Conservation (phyloP, 2,329 filamentous ascomycete species). For the Elsinoe perseae region DNA sequence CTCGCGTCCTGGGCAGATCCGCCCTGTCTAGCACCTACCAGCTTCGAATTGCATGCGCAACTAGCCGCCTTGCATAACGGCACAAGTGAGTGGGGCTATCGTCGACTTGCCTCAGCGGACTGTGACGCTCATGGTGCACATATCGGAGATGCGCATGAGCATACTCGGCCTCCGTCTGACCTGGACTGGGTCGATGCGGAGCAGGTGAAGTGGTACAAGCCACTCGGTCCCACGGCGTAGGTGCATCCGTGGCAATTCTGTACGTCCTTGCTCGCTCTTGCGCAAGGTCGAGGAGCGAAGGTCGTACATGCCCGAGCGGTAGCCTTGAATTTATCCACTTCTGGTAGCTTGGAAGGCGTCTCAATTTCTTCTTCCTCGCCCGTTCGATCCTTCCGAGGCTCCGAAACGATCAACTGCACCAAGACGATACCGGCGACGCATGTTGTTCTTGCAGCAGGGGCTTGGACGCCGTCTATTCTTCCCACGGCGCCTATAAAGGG, state of each 20-base stretch:
- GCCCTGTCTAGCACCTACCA: conserved; percentile 13
- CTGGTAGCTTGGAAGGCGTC: too few relatives aligned
- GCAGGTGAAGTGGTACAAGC: conserved; percentile 13
- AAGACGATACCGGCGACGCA: not conserved
- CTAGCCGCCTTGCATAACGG: conserved; percentile 14
- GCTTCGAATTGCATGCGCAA: conserved; percentile 14
- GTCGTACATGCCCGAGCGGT: not conserved
- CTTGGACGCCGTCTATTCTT: conserved; percentile 13
- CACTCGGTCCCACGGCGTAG: conserved; percentile 11
- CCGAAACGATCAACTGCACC: too few relatives aligned
- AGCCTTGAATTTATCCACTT: too few relatives aligned
- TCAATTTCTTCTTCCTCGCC: too few relatives aligned
- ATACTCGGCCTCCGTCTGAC: not conserved
- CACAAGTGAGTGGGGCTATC: conserved; percentile 15
- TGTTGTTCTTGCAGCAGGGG: conserved; percentile 10
- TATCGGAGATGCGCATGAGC: not conserved
- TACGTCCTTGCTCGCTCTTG: conserved; percentile 10
- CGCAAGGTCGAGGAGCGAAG: conserved; percentile 8
- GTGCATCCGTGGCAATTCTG: conserved; percentile 14
- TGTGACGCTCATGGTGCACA: not conserved
- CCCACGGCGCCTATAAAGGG: not conserved
- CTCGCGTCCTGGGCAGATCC: conserved; percentile 16
- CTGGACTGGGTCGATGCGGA: conserved; percentile 14
- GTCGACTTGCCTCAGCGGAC: conserved; percentile 6
- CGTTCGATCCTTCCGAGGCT: too few relatives aligned